phyloP scores from a whole-genome alignment of 2,329 filamentous ascomycete species.

The Purpureocillium lavendulum region DNA sequence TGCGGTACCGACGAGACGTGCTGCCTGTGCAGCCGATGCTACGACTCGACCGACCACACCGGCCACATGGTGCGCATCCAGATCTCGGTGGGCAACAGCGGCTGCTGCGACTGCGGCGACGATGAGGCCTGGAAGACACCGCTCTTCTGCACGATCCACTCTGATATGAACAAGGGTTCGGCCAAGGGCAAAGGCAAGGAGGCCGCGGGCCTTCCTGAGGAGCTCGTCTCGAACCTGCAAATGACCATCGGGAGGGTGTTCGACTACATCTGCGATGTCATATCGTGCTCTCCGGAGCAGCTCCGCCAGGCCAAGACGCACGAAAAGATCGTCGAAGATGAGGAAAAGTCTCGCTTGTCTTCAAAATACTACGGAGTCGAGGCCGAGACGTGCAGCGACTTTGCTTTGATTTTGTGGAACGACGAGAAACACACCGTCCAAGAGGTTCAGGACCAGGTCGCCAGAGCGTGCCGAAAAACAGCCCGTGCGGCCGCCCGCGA shows the following conservation, averaged over 20 bases:
- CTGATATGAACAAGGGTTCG: conserved; percentile 41
- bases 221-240: conserved; percentile 68
- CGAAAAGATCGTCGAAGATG: conserved; percentile 73
- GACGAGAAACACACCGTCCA: conserved; percentile 96
- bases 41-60: conserved; percentile 89
- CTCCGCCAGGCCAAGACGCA: conserved; percentile 77
- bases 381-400: conserved; percentile 46
- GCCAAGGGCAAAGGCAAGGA: conserved; percentile 55
- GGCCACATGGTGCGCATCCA: conserved; percentile 87
- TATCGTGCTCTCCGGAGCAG: conserved; percentile 96
- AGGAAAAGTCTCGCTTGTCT: conserved; percentile 67
- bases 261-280: conserved; percentile 95
- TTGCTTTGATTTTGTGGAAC: conserved; percentile 86
- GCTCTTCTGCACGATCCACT: conserved; percentile 90
- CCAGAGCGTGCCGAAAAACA: conserved; percentile 73
- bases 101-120: conserved; percentile 96
- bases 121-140: conserved; percentile 87
- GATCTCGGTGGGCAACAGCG: conserved; percentile 83
- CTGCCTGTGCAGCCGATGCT: conserved; percentile 88
- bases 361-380: conserved; percentile 61
- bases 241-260: conserved; percentile 80
- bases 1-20: conserved; percentile 94
- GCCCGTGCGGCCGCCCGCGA: conserved; percentile 60
- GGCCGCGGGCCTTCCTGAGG: conserved; percentile 56
- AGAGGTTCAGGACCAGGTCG: conserved; percentile 85